A percentile compares a stretch with the other conserved stretches of the same genome.
phyloP scores from a whole-genome alignment of 495 filamentous ascomycete genomes.

The Aspergillus carlsbadensis region DNA sequence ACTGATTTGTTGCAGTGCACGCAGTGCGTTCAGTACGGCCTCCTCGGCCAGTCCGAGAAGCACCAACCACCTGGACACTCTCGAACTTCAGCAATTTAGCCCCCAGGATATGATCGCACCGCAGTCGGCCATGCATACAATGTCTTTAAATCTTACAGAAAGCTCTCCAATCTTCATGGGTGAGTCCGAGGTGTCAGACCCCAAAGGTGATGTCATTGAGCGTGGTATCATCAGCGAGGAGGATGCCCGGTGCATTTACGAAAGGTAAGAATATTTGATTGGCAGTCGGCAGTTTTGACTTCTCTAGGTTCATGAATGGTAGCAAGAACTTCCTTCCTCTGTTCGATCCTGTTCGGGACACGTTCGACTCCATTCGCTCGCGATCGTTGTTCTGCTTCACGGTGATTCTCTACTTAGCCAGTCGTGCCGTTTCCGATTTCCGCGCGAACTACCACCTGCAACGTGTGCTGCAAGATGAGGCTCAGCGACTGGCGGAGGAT shows the following conservation, averaged over 20 bases:
- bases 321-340: slow-evolving; percentile 42
- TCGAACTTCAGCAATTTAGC: slow-evolving; percentile 40
- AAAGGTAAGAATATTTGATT: slow-evolving; percentile 25
- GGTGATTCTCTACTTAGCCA: slow-evolving; percentile 43
- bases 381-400: slow-evolving; percentile 46
- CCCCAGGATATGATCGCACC: slow-evolving; percentile 47
- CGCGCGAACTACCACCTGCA: slow-evolving; percentile 42
- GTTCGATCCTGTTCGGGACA: slow-evolving; percentile 45
- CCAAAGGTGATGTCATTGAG: slow-evolving; percentile 36
- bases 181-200: slow-evolving; percentile 31
- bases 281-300: not conserved
- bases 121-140: slow-evolving; percentile 39
- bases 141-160: slow-evolving; percentile 44
- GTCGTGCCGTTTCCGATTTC: slow-evolving; percentile 37
- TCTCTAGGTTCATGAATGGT: slow-evolving; percentile 34
- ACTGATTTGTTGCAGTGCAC: not conserved
- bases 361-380: slow-evolving; percentile 44
- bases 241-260: slow-evolving; percentile 40
- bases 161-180: slow-evolving; percentile 41
- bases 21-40: not conserved
- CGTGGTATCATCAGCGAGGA: slow-evolving; percentile 43
- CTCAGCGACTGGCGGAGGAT: slow-evolving; percentile 43
- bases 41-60: slow-evolving; percentile 4
- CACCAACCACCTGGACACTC: slow-evolving; percentile 19
- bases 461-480: slow-evolving; percentile 45